Base-by-base conservation (phyloP, 73 alveolate species). In the Paramecium tetraurelia region DNA sequence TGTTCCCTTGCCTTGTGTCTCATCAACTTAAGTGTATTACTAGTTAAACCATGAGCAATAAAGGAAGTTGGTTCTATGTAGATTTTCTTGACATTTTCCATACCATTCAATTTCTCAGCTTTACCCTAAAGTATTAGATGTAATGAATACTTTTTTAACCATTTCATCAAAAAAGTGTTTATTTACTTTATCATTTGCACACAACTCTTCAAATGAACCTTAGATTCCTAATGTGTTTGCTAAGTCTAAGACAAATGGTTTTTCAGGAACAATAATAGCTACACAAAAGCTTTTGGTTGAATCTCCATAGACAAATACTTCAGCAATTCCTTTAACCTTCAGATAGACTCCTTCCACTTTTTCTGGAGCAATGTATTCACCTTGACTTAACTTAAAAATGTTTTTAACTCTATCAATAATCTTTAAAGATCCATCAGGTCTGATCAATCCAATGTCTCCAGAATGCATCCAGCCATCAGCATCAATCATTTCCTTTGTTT, bases 331-430 rank as follows among this genome's bases (percentile, higher is more conserved):
- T 50, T 86, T 63, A 5, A 95, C 93, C 89, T 97, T 95, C 58
- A 85, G 63, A 44, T 95, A 95, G 16, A 92, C 92, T 87, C 89
- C 96, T 93, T 98, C 99, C 35, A 98, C 84, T 92, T 96, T 98
- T 86, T 97, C 99, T 5, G 99, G 99, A 14, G 99, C 98, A 59
- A 98, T 97, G 92, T 96, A 97, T 84, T 97, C 99, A 53, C 99
- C 99, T 85, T 97, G 96, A 29, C 96, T 93, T 57, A 97, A 95
- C 89, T 97, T 97, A 86, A 98, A 97, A 58, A 97, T 96, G 93
- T 97, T 96, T 89, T 97, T 97, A 72, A 69, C 95, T 93, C 99
- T 96, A 86, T 98, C 99, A 38, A 97, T 95, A 36, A 97, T 95
- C 76, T 93, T 95, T n/a, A 97, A 16, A 3, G 96, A 84, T 7